These are phyloP conservation scores for Salvia splendens DNA, from an alignment of 257 asterid genomes.

Conservation along the genomic window DNA sequence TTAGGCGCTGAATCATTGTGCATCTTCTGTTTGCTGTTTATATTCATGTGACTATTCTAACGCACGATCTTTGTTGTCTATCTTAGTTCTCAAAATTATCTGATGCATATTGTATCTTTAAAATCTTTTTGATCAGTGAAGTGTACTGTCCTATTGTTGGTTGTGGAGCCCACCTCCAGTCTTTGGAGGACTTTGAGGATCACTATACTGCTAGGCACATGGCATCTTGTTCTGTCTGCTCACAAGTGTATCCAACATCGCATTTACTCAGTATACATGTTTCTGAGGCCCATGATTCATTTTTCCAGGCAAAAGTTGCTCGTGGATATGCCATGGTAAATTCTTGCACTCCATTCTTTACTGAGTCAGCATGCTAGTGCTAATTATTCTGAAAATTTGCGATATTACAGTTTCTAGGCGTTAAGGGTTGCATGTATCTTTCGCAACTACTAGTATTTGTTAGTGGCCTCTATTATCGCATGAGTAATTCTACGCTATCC, in stretches of 20 bases:
- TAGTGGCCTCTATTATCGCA: not conserved
- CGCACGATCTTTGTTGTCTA: not conserved
- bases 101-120: slow-evolving; percentile 19
- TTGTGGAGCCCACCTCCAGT: slow-evolving; percentile 67
- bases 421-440: not conserved
- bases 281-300: slow-evolving; percentile 95
- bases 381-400: slow-evolving; percentile 6
- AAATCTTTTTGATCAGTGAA: slow-evolving; percentile 43
- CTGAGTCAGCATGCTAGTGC: slow-evolving; percentile 5
- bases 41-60: not conserved
- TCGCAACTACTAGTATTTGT: too few relatives aligned
- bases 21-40: not conserved
- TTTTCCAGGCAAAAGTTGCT: slow-evolving; percentile 91
- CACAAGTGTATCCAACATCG: slow-evolving; percentile 87
- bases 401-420: not conserved
- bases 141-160: slow-evolving; percentile 81
- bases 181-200: slow-evolving; percentile 84
- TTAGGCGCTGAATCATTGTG: not conserved
- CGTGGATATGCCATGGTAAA: slow-evolving; percentile 87
- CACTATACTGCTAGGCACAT: slow-evolving; percentile 83
- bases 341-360: slow-evolving; percentile 13
- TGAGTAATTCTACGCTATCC: not conserved
- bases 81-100: slow-evolving; percentile 5
- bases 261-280: slow-evolving; percentile 87
- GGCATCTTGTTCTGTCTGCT: slow-evolving; percentile 93